phyloP scores from a whole-genome alignment of 768 basidiomycete genomes.

The Lyophyllum semitale region DNA sequence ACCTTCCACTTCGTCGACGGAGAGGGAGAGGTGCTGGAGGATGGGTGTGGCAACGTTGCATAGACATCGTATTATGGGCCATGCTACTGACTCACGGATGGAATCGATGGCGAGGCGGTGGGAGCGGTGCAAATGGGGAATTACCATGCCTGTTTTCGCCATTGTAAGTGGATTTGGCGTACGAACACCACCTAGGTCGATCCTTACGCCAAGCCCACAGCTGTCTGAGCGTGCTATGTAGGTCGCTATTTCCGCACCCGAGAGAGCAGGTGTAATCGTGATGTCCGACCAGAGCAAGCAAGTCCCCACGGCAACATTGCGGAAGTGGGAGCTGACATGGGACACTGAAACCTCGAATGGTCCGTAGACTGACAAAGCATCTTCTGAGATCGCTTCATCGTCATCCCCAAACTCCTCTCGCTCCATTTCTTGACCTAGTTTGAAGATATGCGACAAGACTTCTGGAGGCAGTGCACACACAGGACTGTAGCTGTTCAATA shows the following conservation, averaged over 20 bases:
- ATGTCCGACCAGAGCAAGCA: conserved; percentile 44
- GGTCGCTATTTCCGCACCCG: conserved; percentile 21
- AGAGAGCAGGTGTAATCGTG: conserved; percentile 22
- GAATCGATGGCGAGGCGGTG: conserved; percentile 33
- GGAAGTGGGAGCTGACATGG: conserved; percentile 41
- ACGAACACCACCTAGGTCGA: conserved; percentile 21
- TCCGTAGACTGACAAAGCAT: neutral
- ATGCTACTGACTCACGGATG: conserved; percentile 21
- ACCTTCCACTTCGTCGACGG: conserved; percentile 31
- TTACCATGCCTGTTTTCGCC: conserved; percentile 29
- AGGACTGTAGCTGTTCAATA: conserved; percentile 4
- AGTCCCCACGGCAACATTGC: conserved; percentile 37
- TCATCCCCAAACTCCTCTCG: conserved; percentile 10
- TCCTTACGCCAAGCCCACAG: conserved; percentile 32
- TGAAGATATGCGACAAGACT: conserved; percentile 33
- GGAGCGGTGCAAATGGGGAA: conserved; percentile 37
- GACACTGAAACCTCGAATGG: conserved; percentile 41
- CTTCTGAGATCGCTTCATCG: conserved; percentile 4
- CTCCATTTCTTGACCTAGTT: conserved; percentile 22
- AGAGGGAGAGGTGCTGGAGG: conserved; percentile 41
- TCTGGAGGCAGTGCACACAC: conserved; percentile 32
- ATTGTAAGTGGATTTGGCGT: conserved; percentile 13
- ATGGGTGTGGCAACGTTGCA: conserved; percentile 29
- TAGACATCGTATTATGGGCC: conserved; percentile 31
- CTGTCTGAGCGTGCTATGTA: conserved; percentile 36